Evolutionary conservation across 139 green algal genomes (phyloP), one percentile per base, ranked within the genome.

Genomic region (Pedinophyceae sp.): DNA sequence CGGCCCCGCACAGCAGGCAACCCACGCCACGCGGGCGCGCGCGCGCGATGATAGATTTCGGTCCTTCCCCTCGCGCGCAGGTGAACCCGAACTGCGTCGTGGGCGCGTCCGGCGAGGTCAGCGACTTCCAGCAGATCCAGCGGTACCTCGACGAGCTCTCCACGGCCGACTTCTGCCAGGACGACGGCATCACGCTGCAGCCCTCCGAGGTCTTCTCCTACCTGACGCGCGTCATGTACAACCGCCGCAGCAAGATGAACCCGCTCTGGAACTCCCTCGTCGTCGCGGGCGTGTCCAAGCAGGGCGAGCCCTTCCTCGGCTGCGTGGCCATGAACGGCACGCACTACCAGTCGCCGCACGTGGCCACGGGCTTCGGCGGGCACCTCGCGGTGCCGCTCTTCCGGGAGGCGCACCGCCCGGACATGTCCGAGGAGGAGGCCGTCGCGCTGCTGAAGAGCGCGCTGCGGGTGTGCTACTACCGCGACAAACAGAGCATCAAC

Each of bases 251-350:
- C 67, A 86, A 89, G 73, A 72, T 95, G 5, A 81, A 96, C 61
- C 90, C 90, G 5, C 71, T 98, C 27, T 98, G 90, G 90, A 98
- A 98, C 72, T 82, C 68, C 24, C 57, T 98, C 4, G 73, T 98
- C 2, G 69, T 98, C 13, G 87, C 62, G 10, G 91, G 90, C 18
- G 45, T 84, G 34, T 38, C 85, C 49, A 52, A 61, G 26, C 55
- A 70, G 34, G 77, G 74, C 28, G 60, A 67, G 53, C 57, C 72
- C 24, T 96, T 96, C 70, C 64, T 94, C 47, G 84, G 82, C 18
- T 70, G 55, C 17, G 66, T 95, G 2, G 77, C 74, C 62, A 97
- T 97, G 90, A 86, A 94, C 27, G 90, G 90, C 27, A 84, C 77
- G 2, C 69, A 83, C 61, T 98, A 93, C 73, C 74, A 30, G 30